phyloP scores from a whole-genome alignment of 441 rosid species.

The Adansonia rubrostipa region DNA sequence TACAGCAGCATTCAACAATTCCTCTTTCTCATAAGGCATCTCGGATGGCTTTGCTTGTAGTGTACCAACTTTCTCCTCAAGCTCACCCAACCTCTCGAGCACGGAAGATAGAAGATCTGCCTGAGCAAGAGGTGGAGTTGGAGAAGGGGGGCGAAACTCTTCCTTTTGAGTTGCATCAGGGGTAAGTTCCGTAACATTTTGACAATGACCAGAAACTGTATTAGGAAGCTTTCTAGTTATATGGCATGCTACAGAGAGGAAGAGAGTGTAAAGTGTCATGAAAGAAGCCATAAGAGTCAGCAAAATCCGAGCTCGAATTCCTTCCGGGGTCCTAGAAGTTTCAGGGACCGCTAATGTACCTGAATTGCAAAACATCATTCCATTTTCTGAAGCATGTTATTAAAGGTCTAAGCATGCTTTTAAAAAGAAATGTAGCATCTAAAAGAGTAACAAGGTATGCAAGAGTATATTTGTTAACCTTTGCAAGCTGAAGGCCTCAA shows the following conservation, averaged over 20 bases:
- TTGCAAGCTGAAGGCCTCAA: conserved; percentile 58
- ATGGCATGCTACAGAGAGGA: conserved; percentile 44
- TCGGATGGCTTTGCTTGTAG: conserved; percentile 84
- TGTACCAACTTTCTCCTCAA: conserved; percentile 84
- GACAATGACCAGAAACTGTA: conserved; percentile 38
- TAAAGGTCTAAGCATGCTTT: background rate
- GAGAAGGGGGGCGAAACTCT: conserved; percentile 67
- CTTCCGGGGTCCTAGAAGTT: conserved; percentile 58
- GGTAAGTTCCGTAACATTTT: conserved; percentile 39
- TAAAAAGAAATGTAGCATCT: background rate
- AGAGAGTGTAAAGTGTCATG: conserved; percentile 55
- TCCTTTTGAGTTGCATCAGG: conserved; percentile 48
- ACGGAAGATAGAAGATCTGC: conserved; percentile 69
- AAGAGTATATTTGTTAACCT: conserved; percentile 49
- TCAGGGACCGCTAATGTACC: conserved; percentile 47
- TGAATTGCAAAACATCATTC: conserved; percentile 36
- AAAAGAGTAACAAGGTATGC: background rate
- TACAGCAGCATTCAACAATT: conserved; percentile 88
- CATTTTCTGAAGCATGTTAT: conserved; percentile 14
- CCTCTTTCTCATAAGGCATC: conserved; percentile 97
- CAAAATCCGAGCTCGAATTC: conserved; percentile 47
- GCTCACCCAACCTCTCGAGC: conserved; percentile 76
- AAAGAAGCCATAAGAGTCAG: conserved; percentile 60
- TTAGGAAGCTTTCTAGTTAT: conserved; percentile 60
- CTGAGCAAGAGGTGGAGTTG: conserved; percentile 56